Base-by-base conservation (phyloP, 148 eudicot genomes). In the Fagopyrum tataricum region DNA sequence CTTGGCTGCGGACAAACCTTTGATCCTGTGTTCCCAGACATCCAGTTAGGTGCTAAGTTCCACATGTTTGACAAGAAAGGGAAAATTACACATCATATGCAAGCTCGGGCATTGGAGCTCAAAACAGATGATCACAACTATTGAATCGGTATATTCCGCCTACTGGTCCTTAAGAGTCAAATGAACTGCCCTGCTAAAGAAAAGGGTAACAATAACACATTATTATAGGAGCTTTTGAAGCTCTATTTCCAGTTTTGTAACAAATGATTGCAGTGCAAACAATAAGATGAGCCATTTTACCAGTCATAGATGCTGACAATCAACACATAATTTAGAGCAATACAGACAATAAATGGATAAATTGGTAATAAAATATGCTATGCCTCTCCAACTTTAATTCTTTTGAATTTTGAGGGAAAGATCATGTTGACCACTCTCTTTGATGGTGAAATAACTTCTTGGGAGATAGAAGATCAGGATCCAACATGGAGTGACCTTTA, bases 21-120 rank as follows among this genome's bases (percentile, higher is more conserved):
- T 18, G 72, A 48, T 82, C 55, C 78, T 79, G 81, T 59, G 31
- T 47, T 53, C 82, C 79, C 42, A 56, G 72, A 24, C 76, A 75
- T 53, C 88, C 82, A 24, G 75, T 26, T 68, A 59, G 90, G 82
- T 73, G 84, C 83, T 77, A 81, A 79, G 49, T 77, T 80, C 90
- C 83, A 84, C 88, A 87, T 87, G 14, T 61, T 61, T 26, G 67
- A 26, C 41, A 61, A 24, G 42, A 24, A 61, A 31, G n/a, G 13
- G 31, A 15, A 24, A 26, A 14, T 43, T 64, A 39, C 18, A 64
- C 69, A 64, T 64, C 44, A 64, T 64, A 37, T 37, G 44, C 44
- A 64, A 37, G 69, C 20, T 37, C 20, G 39, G 15, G 67, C 67
- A 61, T 61, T 23, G 17, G 67, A 26, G 67, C 67, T 61, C 67